Conservation (phyloP, 2,329 filamentous ascomycete genomes). For the Fusarium sp. region DNA sequence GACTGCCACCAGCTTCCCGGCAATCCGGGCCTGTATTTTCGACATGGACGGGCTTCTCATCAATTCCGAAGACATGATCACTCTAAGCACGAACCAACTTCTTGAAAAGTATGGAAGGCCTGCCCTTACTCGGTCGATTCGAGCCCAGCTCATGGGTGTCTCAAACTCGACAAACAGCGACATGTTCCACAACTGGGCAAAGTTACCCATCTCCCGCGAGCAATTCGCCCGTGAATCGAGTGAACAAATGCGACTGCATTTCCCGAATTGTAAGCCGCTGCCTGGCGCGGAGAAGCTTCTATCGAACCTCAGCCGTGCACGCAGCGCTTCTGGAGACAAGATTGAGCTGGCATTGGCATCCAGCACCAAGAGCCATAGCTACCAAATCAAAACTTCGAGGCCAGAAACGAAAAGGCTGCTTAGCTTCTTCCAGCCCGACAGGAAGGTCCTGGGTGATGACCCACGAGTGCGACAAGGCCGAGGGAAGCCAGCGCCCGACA, state of each 20-base stretch:
- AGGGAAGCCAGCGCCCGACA: constrained; percentile 79
- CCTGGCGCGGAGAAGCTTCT: constrained; percentile 71
- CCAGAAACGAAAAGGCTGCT: constrained; percentile 37
- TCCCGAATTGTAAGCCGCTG: constrained; percentile 63
- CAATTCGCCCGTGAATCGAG: constrained; percentile 48
- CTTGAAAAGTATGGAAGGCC: constrained; percentile 69
- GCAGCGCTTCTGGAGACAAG: constrained; percentile 38
- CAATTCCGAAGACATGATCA: constrained; percentile 78
- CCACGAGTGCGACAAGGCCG: constrained; percentile 68
- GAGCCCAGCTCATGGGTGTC: constrained; percentile 75
- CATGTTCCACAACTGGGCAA: constrained; percentile 75
- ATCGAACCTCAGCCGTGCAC: constrained; percentile 51
- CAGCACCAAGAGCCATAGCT: constrained; percentile 68
- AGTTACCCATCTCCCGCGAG: constrained; percentile 69
- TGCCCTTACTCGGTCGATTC: constrained; percentile 71
- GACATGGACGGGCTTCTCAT: constrained; percentile 80
- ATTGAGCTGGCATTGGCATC: constrained; percentile 75
- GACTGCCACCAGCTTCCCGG: constrained; percentile 20
- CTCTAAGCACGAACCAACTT: constrained; percentile 69
- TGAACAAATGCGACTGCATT: constrained; percentile 44
- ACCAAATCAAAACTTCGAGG: constrained; percentile 66
- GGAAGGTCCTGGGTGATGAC: constrained; percentile 74
- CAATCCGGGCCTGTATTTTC: constrained; percentile 75
- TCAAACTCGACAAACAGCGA: constrained; percentile 60
- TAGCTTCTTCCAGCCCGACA: constrained; percentile 60